Evolutionary conservation across 1,139 yeast species (phyloP).

Genomic region (Blastobotrys aristatus): DNA sequence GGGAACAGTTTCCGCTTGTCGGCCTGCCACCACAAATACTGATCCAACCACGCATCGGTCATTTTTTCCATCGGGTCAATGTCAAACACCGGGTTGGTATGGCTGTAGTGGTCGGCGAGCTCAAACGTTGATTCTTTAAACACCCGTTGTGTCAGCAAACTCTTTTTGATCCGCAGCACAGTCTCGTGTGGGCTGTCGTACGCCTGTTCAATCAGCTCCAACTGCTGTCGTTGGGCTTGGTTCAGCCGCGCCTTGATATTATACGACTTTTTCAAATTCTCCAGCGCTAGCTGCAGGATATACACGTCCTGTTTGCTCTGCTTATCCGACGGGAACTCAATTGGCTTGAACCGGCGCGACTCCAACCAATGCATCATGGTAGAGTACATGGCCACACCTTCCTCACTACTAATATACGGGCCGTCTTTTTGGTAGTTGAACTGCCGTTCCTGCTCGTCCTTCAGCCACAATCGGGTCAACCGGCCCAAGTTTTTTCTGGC

Average conservation of each 20-base stretch:
- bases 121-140: conserved; percentile 86
- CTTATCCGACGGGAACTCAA: conserved; percentile 91
- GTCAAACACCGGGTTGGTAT: conserved; percentile 77
- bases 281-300: conserved; percentile 80
- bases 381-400: conserved; percentile 80
- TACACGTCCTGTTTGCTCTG: conserved; percentile 67
- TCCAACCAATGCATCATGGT: conserved; percentile 95
- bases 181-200: conserved; percentile 96
- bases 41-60: conserved; percentile 94
- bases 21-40: conserved; percentile 93
- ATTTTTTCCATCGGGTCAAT: conserved; percentile 92
- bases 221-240: conserved; percentile 83
- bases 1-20: conserved; percentile 87
- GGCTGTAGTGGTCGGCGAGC: conserved; percentile 88
- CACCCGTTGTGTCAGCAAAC: conserved; percentile 79
- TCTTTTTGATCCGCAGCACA: conserved; percentile 75
- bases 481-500: conserved; percentile 92
- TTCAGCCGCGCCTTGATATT: conserved; percentile 81
- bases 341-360: conserved; percentile 73
- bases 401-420: conserved; percentile 79
- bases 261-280: conserved; percentile 76
- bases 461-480: conserved; percentile 85
- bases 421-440: conserved; percentile 76
- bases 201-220: conserved; percentile 91
- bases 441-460: conserved; percentile 88